These are phyloP conservation scores for Chlamydomonas schloesseri DNA, from an alignment of 139 green algal genomes.

Conservation along the genomic window DNA sequence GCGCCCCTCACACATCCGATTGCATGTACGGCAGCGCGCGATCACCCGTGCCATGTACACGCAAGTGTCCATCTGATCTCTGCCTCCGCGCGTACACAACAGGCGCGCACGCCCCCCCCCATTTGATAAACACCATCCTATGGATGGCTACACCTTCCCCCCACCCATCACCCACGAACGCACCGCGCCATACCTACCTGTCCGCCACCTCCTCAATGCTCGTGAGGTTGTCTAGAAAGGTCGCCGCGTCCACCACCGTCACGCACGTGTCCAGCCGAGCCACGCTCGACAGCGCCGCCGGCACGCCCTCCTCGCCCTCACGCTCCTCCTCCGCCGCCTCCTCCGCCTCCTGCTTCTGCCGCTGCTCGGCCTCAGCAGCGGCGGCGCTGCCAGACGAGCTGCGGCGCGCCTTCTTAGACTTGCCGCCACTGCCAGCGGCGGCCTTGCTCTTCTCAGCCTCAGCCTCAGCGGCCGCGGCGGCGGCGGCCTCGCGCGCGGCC, in stretches of 20 bases:
- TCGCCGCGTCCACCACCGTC: slow-evolving; percentile 70
- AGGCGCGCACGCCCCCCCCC: too few species aligned
- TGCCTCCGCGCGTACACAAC: too few species aligned
- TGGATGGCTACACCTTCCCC: too few species aligned
- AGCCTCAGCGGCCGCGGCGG: background rate
- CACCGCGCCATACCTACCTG: background rate
- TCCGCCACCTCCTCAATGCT: slow-evolving; percentile 3
- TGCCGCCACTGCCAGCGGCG: background rate
- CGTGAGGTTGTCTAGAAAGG: slow-evolving; percentile 39
- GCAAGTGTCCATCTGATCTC: too few species aligned
- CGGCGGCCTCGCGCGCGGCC: too few species aligned
- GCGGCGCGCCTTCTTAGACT: background rate
- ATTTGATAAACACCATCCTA: too few species aligned
- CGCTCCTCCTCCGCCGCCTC: background rate
- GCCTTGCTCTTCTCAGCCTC: background rate
- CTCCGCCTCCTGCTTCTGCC: background rate
- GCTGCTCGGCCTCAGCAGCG: background rate
- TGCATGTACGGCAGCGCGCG: too few species aligned
- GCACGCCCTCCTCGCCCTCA: background rate
- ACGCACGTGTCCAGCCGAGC: slow-evolving; percentile 57
- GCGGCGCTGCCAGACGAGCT: background rate
- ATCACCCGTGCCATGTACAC: too few species aligned
- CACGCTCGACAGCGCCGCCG: background rate
- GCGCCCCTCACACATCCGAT: too few species aligned
- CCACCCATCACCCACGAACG: too few species aligned